Conservation (phyloP, 768 basidiomycete genomes). For the Tubosaeta sp. region DNA sequence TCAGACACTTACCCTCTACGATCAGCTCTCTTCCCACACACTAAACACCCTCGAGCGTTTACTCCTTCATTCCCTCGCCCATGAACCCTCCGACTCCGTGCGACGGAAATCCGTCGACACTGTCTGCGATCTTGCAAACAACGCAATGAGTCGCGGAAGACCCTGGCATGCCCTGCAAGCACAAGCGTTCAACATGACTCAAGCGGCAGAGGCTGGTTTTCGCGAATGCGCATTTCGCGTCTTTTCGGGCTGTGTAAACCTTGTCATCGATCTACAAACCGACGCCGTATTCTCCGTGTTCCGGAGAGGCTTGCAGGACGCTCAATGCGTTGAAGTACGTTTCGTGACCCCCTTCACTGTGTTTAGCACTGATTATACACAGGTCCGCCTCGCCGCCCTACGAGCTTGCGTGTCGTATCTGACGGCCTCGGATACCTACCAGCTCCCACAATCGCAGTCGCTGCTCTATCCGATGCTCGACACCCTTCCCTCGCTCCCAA, state of each 20-base stretch:
- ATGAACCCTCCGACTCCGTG: constrained; percentile 56
- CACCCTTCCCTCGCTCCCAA: constrained; percentile 59
- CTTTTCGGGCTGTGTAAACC: constrained; percentile 69
- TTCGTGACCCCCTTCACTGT: neutral
- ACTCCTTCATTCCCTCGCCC: constrained; percentile 62
- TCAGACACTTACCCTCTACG: constrained; percentile 60
- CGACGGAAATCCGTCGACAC: constrained; percentile 72
- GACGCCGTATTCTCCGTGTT: constrained; percentile 66
- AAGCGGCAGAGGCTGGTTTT: constrained; percentile 29
- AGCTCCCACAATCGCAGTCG: constrained; percentile 56
- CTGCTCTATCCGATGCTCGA: constrained; percentile 72
- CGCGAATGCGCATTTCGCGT: constrained; percentile 66
- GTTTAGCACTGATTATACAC: neutral
- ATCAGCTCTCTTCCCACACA: constrained; percentile 65
- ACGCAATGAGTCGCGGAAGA: constrained; percentile 67
- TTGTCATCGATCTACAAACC: constrained; percentile 72
- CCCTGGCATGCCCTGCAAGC: constrained; percentile 82
- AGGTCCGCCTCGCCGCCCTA: constrained; percentile 75
- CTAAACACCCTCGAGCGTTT: constrained; percentile 68
- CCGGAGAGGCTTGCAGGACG: constrained; percentile 64
- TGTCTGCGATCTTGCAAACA: constrained; percentile 69
- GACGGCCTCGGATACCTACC: constrained; percentile 52
- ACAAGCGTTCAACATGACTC: constrained; percentile 63
- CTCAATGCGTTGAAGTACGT: constrained; percentile 59
- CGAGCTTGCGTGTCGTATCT: constrained; percentile 68